phyloP scores from a whole-genome alignment of 73 alveolate species.

The Blepharisma stoltei region DNA sequence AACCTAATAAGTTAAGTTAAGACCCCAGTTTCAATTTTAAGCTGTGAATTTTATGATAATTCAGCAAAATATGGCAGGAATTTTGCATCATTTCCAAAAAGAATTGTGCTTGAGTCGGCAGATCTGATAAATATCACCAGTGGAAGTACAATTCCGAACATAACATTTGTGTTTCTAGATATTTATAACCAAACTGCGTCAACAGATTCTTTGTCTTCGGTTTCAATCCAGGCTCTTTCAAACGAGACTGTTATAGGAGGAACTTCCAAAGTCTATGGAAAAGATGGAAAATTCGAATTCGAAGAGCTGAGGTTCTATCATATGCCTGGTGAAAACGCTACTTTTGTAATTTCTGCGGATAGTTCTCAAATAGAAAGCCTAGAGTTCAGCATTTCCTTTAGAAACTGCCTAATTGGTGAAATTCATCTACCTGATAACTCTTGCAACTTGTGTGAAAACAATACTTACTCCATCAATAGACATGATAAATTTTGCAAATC shows the following conservation, averaged over 20 bases:
- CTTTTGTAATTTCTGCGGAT: slow-evolving; percentile 4
- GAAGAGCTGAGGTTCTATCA: background rate
- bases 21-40: background rate
- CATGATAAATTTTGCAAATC: slow-evolving; percentile 7
- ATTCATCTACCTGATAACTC: background rate
- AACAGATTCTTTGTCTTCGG: background rate
- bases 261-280: background rate
- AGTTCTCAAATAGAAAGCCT: background rate
- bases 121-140: background rate
- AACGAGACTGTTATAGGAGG: background rate
- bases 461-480: background rate
- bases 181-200: background rate
- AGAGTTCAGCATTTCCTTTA: background rate
- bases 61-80: background rate
- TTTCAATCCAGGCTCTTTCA: background rate
- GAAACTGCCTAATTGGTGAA: slow-evolving; percentile 15
- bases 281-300: slow-evolving; percentile 3
- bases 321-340: background rate
- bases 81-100: background rate
- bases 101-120: background rate
- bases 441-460: slow-evolving; percentile 7
- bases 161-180: background rate
- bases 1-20: no score
- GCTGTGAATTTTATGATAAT: background rate
- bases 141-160: background rate